A percentile compares a stretch with the other conserved stretches of the same genome.
phyloP scores from a whole-genome alignment of 2,329 filamentous ascomycete species.

The Monilinia laxa region DNA sequence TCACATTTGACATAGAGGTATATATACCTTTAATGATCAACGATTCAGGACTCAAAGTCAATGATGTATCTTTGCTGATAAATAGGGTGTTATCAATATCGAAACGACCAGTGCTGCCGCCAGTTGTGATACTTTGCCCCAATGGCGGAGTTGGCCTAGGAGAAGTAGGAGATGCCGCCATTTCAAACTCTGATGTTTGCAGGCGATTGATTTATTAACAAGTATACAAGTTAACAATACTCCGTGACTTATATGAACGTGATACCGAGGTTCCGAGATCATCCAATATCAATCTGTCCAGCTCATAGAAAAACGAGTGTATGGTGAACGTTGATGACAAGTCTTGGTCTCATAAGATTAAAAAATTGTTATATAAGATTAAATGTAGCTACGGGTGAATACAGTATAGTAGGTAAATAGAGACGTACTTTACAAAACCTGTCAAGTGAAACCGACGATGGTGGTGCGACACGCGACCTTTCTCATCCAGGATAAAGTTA shows the following conservation, averaged over 20 bases:
- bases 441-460: conserved; percentile 1
- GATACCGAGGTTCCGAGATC: conserved; percentile 19
- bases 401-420: not conserved
- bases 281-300: conserved; percentile 1
- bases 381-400: not conserved
- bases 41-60: conserved; percentile 15
- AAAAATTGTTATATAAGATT: not conserved
- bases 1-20: not conserved
- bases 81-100: conserved; percentile 17
- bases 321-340: not conserved
- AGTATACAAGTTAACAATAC: not conserved
- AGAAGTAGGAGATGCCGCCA: conserved; percentile 13
- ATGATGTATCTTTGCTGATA: conserved; percentile 14
- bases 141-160: not conserved
- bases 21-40: conserved; percentile 17
- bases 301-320: not conserved
- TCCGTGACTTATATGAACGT: conserved; percentile 5
- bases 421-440: not conserved
- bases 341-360: not conserved
- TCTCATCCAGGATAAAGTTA: conserved; percentile 1
- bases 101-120: not conserved
- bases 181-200: not conserved
- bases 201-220: not conserved
- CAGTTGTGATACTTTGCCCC: not conserved
- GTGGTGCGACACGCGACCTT: conserved; percentile 20